These are phyloP conservation scores for Gymnopilus junonius DNA, from an alignment of 768 basidiomycete genomes.

Conservation along the genomic window DNA sequence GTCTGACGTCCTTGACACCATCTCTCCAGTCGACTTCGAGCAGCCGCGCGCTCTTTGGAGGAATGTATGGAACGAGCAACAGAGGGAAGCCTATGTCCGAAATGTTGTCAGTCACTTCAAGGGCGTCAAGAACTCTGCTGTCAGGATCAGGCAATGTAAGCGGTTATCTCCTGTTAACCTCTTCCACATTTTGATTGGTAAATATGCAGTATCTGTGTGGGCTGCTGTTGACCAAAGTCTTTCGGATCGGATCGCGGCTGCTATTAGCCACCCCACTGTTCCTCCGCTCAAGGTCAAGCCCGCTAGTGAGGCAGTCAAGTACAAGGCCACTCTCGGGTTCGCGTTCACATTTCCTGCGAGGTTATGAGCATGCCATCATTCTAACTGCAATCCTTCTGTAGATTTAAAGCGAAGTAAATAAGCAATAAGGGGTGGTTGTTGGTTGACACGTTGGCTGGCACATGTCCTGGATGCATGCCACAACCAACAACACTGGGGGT, in stretches of 20 bases:
- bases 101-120: constrained; percentile 72
- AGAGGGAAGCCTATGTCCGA: constrained; percentile 62
- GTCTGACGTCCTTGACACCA: not conserved
- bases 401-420: constrained; percentile 15
- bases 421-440: not conserved
- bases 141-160: constrained; percentile 72
- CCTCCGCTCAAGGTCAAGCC: constrained; percentile 64
- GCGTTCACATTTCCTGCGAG: constrained; percentile 17
- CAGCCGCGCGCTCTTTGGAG: constrained; percentile 75
- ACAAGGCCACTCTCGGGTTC: constrained; percentile 48
- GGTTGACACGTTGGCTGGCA: not conserved
- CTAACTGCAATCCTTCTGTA: constrained; percentile 4
- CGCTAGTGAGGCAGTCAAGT: constrained; percentile 59
- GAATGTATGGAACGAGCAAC: constrained; percentile 67
- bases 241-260: constrained; percentile 79
- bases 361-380: constrained; percentile 5
- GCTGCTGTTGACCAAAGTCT: constrained; percentile 77
- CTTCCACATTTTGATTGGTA: not conserved
- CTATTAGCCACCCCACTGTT: constrained; percentile 63
- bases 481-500: not conserved
- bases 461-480: not conserved
- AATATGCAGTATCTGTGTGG: constrained; percentile 72
- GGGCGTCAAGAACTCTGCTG: constrained; percentile 58
- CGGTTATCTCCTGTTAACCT: constrained; percentile 15
- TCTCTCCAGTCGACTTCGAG: constrained; percentile 74